Base-by-base conservation (phyloP, 805 yeast genomes). In the Vanderwaltozyma yarrowii region DNA sequence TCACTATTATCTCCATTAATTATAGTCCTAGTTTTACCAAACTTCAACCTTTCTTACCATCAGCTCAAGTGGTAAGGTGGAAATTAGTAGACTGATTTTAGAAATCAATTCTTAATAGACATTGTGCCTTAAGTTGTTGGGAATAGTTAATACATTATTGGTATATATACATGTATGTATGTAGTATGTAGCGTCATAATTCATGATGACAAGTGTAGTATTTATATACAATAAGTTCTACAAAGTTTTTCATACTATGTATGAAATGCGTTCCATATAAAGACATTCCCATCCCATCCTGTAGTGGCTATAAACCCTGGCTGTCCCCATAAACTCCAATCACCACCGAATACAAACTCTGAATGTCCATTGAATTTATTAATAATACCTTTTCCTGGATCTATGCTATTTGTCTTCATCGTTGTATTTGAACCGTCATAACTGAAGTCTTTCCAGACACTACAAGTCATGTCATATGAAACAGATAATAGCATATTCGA, bases 221-320 rank as follows among this genome's bases (percentile, higher is more conserved):
- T n/a, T n/a, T n/a, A n/a, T n/a, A n/a, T n/a, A n/a, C n/a, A n/a
- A n/a, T n/a, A n/a, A n/a, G n/a, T n/a, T n/a, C n/a, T n/a, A n/a
- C n/a, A n/a, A n/a, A 7, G 23, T 6, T 21, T 21, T 21, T 21
- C 23, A 21, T 21, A 13, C 18, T 27, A 12, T 13, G 15, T 7
- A 9, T 24, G 43, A 15, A 47, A 45, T 1, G 83, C 74, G 48
- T 82, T 87, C 94, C 95, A 92, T 7, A 92, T 72, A 54, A 81
- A 80, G 6, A 87, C 79, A 81, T 85, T 86, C 54, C 89, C 95
- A 64, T 89, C 98, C 95, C 96, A 89, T 2, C 95, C 96, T 0
- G 88, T 80, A 13, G 95, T 79, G 9, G 92, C 94, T 14, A 81
- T 87, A 87, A 92, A 88, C 1, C 96, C 96, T 1, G 92, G 94